phyloP scores from a whole-genome alignment of 83 land plant genomes.

The Picea mariana region DNA sequence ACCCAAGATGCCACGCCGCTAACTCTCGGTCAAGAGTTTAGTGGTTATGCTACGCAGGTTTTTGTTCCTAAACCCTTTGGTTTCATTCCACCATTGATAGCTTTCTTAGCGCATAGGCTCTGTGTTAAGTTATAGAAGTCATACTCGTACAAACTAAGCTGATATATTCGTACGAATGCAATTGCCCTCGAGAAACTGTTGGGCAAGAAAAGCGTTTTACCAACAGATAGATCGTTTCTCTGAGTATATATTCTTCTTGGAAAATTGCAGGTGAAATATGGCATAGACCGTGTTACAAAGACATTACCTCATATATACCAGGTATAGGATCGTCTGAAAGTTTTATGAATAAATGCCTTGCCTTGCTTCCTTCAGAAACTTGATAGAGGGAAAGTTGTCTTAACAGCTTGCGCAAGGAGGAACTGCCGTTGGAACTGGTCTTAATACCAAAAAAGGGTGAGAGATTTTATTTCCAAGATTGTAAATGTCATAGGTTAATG shows the following conservation, averaged over 20 bases:
- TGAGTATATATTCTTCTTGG: not conserved
- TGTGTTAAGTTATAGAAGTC: not conserved
- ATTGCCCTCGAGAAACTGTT: not conserved
- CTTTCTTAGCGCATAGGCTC: not conserved
- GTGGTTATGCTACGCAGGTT: slow-evolving; percentile 94
- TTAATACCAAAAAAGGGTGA: slow-evolving; percentile 97
- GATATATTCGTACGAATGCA: not conserved
- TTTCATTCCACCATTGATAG: not conserved
- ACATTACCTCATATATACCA: slow-evolving; percentile 89
- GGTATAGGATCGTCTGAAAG: slow-evolving; percentile 34
- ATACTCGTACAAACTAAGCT: not conserved
- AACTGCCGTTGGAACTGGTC: slow-evolving; percentile 98
- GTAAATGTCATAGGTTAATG: not conserved
- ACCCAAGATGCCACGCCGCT: slow-evolving; percentile 97
- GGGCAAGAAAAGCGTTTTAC: not conserved
- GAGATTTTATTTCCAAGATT: not conserved
- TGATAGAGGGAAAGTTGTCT: not conserved
- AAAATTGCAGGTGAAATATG: slow-evolving; percentile 78
- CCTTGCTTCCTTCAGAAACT: not conserved
- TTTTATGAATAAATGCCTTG: not conserved
- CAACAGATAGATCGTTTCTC: slow-evolving; percentile 3
- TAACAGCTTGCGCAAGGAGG: slow-evolving; percentile 99
- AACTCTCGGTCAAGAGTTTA: slow-evolving; percentile 96
- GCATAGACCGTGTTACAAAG: slow-evolving; percentile 76
- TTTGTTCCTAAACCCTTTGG: slow-evolving; percentile 9